Percentiles rank a stretch among this genome's conserved stretches.
These are phyloP conservation scores for Paecilomyces fulvus DNA, from an alignment of 2,329 filamentous ascomycete genomes.

Conservation along the genomic window DNA sequence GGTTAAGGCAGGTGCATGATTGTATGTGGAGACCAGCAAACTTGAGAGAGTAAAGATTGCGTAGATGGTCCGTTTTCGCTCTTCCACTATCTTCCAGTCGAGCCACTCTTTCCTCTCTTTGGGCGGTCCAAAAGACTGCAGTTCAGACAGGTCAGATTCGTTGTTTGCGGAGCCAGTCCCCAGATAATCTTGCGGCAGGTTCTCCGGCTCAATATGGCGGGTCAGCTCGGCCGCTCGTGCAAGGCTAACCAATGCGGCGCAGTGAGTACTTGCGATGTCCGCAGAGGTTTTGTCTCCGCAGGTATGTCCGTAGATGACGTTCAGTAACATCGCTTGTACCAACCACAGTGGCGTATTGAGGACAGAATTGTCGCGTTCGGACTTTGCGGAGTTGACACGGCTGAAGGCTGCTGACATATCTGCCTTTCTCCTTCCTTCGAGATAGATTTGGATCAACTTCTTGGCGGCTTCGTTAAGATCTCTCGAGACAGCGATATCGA, in stretches of 20 bases:
- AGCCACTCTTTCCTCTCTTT: conserved; percentile 59
- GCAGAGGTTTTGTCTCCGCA: conserved; percentile 85
- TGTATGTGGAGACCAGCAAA: conserved; percentile 83
- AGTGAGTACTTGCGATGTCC: conserved; percentile 88
- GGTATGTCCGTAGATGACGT: conserved; percentile 91
- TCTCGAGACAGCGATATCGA: conserved; percentile 68
- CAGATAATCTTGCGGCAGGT: conserved; percentile 32
- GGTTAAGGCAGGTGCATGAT: conserved; percentile 80
- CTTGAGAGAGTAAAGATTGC: conserved; percentile 87
- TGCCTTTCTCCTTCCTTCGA: conserved; percentile 82
- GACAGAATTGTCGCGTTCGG: conserved; percentile 51
- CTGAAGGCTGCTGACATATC: conserved; percentile 60
- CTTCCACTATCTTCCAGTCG: conserved; percentile 78
- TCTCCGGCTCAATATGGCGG: conserved; percentile 31
- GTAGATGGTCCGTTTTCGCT: conserved; percentile 87
- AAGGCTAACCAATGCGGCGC: conserved; percentile 80
- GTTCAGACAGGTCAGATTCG: conserved; percentile 16
- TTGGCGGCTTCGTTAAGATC: conserved; percentile 89
- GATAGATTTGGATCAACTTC: conserved; percentile 87
- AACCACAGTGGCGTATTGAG: conserved; percentile 84
- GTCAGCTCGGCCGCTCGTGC: conserved; percentile 79
- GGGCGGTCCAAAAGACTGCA: conserved; percentile 28
- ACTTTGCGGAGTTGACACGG: conserved; percentile 42
- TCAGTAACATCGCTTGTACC: conserved; percentile 92
- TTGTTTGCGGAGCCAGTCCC: conserved; percentile 21